Evolutionary conservation across 2,329 filamentous ascomycete genomes (phyloP), one percentile per base, ranked within the genome.

Genomic region (Aspergillus sp.): DNA sequence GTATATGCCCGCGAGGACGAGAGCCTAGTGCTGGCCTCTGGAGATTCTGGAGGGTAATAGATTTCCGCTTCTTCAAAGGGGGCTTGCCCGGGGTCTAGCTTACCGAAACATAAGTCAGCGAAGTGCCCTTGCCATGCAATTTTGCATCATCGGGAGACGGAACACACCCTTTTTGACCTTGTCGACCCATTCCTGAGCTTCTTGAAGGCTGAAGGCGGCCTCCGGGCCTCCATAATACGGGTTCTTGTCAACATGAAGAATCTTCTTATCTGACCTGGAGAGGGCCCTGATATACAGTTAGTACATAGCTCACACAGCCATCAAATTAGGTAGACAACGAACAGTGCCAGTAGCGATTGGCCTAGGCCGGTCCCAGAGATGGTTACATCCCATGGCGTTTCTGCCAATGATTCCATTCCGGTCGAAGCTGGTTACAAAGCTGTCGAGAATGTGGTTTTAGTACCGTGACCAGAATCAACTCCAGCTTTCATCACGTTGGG

Each of bases 181-280:
- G 41, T 73, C 70, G 40, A 76, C 81, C 88, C 89, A 97, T 34
- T 77, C 75, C 56, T 90, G 83, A 34, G 81, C 83, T 64, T 96
- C 91, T 51, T 87, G 79, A 33, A 96, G 73, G 67, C 83, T 93
- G 55, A 97, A 79, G 2, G 88, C 88, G 52, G 91, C 89, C 63
- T 95, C 88, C 35, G 83, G 67, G 45, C 86, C 86, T 59, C 91
- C 91, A 70, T 97, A 97, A 68, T 88, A 94, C 52, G 82, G 77
- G 71, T 94, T 90, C 53, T 80, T 78, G 64, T 97, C 91, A 64
- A 96, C 74, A 66, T 97, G 91, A 50, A 97, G 79, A 55, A 96
- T 80, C 60, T 88, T 93, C 75, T 94, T 94, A 64, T 83, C 84
- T 52, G 89, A 94, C 62, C 90, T 85, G 57, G 91, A 97, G 59